Evolutionary conservation across 2,329 filamentous ascomycete genomes (phyloP).

Genomic region (Trichoderma hamatum): DNA sequence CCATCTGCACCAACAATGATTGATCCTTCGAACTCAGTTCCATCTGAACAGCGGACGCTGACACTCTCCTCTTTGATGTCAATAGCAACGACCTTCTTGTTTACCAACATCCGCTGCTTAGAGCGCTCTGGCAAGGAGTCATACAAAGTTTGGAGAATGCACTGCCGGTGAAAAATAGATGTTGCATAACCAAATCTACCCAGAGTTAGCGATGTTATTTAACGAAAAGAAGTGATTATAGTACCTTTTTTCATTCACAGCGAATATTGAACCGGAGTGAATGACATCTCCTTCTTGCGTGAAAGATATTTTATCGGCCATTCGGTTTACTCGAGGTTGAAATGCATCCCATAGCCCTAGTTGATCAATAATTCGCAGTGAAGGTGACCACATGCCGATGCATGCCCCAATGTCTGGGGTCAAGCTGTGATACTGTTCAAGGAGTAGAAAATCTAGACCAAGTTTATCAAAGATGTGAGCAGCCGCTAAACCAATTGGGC

Average conservation of each 20-base stretch:
- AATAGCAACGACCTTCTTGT: constrained; percentile 34
- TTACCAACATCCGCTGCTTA: constrained; percentile 30
- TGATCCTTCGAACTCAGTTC: constrained; percentile 37
- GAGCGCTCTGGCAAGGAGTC: not conserved
- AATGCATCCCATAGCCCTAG: constrained; percentile 27
- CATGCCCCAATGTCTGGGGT: constrained; percentile 9
- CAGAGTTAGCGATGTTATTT: not conserved
- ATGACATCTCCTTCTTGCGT: not conserved
- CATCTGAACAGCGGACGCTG: constrained; percentile 39
- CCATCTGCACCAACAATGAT: constrained; percentile 48
- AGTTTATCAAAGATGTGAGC: constrained; percentile 39
- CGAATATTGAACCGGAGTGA: not conserved
- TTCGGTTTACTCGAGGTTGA: not conserved
- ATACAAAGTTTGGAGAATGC: not conserved
- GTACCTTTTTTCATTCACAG: not conserved
- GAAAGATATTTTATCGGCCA: not conserved
- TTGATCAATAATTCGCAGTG: constrained; percentile 19
- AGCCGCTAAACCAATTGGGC: constrained; percentile 37
- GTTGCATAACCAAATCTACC: not conserved
- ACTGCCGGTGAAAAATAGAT: not conserved
- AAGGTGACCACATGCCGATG: not conserved
- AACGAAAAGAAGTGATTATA: not conserved
- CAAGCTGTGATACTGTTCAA: constrained; percentile 32
- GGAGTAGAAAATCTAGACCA: constrained; percentile 38
- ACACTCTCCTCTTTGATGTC: constrained; percentile 33